These are phyloP conservation scores for Poronia punctata DNA, from an alignment of 495 filamentous ascomycete species.

Conservation along the genomic window DNA sequence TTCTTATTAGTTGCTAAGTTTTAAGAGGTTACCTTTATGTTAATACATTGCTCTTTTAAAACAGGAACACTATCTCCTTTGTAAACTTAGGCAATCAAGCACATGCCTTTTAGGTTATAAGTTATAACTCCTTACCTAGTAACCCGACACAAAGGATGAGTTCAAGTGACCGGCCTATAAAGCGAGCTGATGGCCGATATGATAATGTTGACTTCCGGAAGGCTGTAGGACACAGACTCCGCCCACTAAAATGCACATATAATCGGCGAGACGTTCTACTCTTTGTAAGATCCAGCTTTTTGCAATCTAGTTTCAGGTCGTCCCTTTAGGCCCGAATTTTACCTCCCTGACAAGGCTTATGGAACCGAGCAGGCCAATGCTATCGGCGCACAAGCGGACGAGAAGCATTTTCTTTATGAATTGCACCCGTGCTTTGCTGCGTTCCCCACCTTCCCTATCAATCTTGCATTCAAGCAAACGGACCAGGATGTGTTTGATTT, in stretches of 20 bases:
- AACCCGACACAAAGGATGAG: conserved; percentile 3
- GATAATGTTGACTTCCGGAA: conserved; percentile 27
- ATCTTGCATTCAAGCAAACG: conserved; percentile 23
- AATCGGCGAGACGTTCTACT: conserved; percentile 23
- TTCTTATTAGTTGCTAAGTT: no score
- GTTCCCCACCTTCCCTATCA: conserved; percentile 27
- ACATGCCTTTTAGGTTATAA: no score
- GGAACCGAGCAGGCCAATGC: conserved; percentile 17
- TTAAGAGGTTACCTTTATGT: no score
- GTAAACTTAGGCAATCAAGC: no score
- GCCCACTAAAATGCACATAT: conserved; percentile 22
- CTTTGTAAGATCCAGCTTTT: conserved; percentile 15
- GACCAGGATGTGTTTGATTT: conserved; percentile 26
- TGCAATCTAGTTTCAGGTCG: background rate
- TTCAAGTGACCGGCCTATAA: conserved; percentile 7
- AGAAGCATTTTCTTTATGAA: conserved; percentile 27
- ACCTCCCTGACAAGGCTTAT: background rate
- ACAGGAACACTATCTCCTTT: no score
- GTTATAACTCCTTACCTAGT: no score
- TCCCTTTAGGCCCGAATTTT: background rate
- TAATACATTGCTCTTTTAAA: no score
- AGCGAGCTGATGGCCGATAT: conserved; percentile 22
- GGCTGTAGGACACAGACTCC: conserved; percentile 16
- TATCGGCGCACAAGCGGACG: conserved; percentile 22
- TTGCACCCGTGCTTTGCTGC: conserved; percentile 20